Evolutionary conservation across 805 yeast genomes (phyloP), one percentile per base, ranked within the genome.

Genomic region (Schizosaccharomyces octosporus): DNA sequence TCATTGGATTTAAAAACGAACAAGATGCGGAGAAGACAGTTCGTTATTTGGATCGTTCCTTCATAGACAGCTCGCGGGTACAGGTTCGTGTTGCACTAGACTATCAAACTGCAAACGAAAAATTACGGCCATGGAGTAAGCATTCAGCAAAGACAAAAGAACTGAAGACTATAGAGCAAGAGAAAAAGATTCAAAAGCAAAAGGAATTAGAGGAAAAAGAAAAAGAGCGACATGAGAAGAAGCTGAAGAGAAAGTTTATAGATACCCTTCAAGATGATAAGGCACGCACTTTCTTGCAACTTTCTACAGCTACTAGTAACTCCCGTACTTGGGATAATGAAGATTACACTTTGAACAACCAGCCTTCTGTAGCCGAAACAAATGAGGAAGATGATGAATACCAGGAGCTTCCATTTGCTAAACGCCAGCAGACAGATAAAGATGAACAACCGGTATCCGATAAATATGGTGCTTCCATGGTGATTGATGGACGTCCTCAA

Each of bases 21-120:
- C 76, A 73, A 13, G 95, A 85, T 67, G 97, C 98, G 0, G 79
- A 77, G 60, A 78, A 75, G 57, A 95, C 96, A 0, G 90, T 82
- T 5, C 76, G 73, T 59, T 87, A 79, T 71, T 89, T 84, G 71
- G 76, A 93, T 72, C 76, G 79, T 6, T 79, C 95, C 0, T 93
- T 81, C 70, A 81, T 93, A 62, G 93, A 87, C 67, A 88, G 97
- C 0, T 77, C 94, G 1, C 80, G 79, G 66, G 78, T 93, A 21
- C 81, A 81, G 57, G 97, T 93, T 15, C 81, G 81, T 48, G 67
- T 84, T 61, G 98, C 98, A 1, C 87, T 86, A 72, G 79, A 42
- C 21, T 62, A 59, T 32, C 57, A 29, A 24, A 24, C 57, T 4
- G 74, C 78, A 42, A 83, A 83, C 68, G 78, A 78, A 3, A 79